Base-by-base conservation (phyloP, 2,329 filamentous ascomycete species). In the Geosmithia flava region DNA sequence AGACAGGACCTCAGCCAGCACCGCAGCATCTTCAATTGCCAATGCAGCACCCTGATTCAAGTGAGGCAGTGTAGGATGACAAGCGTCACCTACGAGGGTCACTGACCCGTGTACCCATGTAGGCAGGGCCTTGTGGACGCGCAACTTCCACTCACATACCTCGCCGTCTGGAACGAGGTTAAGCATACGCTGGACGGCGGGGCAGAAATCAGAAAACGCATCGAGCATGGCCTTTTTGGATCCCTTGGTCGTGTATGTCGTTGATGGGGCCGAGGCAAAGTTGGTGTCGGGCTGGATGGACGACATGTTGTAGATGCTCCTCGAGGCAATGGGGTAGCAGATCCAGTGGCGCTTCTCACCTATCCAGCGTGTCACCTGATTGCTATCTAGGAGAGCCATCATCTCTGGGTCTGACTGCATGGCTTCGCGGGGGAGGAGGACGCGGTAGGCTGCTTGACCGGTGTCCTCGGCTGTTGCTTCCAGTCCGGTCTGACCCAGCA, bases 341-440 rank as follows among this genome's bases (percentile, higher is more conserved):
- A 90, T 86, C 61, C 88, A 84, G 62, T 90, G 86, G 1, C 83
- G 74, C 55, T 77, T 77, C 58, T 81, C 80, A 30, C 85, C 85
- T 47, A 90, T 83, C 85, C 85, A 90, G 46, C 86, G 76, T 40
- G 80, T 81, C 2, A 84, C 84, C 45, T 74, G 70, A 56, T 87
- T 76, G 42, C 74, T 71, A 54, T 86, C 78, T 20, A 90, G 70
- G 10, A 89, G 71, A n/a, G 67, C 71, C 47, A 82, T 68, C 52
- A 89, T 71, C 56, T 87, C 83, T 0, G 84, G 75, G 57, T 88
- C 83, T 20, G 73, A 54, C 50, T 71, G 64, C 77, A 89, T 85
- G 53, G 83, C 71, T 29, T 78, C 72, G 13, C 85, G 77, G 1
- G 74, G 76, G 17, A 90, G 72, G 77, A 90, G 84, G 63, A 90